Conservation (phyloP, 192 early-diverging fungal species). For the Backusella luteola region DNA sequence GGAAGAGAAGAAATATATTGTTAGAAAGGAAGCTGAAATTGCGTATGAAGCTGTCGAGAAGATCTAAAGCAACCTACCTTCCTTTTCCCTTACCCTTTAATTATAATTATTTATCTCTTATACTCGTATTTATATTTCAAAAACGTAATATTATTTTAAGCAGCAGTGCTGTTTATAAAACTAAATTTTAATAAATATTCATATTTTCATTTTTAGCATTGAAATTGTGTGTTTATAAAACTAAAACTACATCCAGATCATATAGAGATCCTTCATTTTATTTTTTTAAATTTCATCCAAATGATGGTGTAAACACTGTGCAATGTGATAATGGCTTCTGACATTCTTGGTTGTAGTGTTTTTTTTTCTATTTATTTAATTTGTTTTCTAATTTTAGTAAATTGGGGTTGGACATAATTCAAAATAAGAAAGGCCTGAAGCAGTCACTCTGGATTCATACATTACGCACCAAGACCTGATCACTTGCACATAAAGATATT, state of each 20-base stretch:
- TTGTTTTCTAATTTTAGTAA: no score
- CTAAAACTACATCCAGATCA: not conserved
- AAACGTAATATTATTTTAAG: not conserved
- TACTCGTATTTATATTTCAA: not conserved
- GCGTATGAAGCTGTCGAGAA: not conserved
- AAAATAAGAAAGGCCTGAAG: no score
- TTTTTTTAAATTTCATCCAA: no score
- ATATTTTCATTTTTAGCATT: constrained; percentile 7
- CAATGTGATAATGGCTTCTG: no score
- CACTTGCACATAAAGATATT: no score
- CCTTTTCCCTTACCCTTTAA: not conserved
- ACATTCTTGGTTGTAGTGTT: no score
- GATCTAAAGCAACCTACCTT: not conserved
- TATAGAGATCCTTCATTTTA: no score
- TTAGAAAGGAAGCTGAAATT: not conserved
- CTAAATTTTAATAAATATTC: constrained; percentile 1
- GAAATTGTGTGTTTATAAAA: not conserved
- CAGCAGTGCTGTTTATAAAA: constrained; percentile 5
- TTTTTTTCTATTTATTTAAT: no score
- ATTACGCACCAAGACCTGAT: no score
- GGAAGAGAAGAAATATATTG: not conserved
- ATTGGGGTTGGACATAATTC: no score
- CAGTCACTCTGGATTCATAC: no score
- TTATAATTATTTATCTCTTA: not conserved
- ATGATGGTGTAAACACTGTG: no score